Base-by-base conservation (phyloP, 2,329 filamentous ascomycete genomes). In the Penicillium olsonii region DNA sequence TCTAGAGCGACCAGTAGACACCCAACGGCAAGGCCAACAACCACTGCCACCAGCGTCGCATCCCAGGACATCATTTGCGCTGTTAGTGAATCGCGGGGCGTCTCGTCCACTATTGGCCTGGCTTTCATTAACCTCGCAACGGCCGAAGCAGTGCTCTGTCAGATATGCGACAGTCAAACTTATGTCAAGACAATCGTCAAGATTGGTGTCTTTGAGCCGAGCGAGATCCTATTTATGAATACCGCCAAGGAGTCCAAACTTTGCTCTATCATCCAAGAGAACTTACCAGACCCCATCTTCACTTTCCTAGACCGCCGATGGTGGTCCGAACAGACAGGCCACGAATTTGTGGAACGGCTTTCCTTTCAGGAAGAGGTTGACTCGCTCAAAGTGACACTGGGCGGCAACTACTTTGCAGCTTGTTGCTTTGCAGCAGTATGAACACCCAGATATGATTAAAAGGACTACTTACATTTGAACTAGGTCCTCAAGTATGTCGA, bases 161-260 rank as follows among this genome's bases (percentile, higher is more conserved):
- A 96, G 64, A 92, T 97, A 56, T 91, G 87, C 64, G 92, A 97
- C 68, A 95, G 87, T 48, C 91, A 96, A 67, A 95, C 91, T 27
- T 97, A 95, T 66, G 85, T 91, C 49, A 87, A 86, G 64, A 95
- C 91, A 0, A 78, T 95, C 24, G 89, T 95, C 69, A 96, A 96
- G 67, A 79, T 97, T 27, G 82, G 83, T 44, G 84, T 96, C 19
- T 88, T 90, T 60, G 83, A 87, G 19, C 92, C 92, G 0, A 87
- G 86, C 2, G 84, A 87, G 55, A 88, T 96, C 42, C 74, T 97
- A 1, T 85, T 95, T 58, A 84, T 90, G 63, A 81, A 82, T 4
- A 87, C 87, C 2, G 81, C 84, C n/a, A 83, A 85, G 15, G 84
- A 85, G 53, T 92, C 88, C 15, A 91, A 87, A 45, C 78, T 95